Evolutionary conservation across 305 asterid species (phyloP).

Genomic region (Fraxinus xanthoxyloides): DNA sequence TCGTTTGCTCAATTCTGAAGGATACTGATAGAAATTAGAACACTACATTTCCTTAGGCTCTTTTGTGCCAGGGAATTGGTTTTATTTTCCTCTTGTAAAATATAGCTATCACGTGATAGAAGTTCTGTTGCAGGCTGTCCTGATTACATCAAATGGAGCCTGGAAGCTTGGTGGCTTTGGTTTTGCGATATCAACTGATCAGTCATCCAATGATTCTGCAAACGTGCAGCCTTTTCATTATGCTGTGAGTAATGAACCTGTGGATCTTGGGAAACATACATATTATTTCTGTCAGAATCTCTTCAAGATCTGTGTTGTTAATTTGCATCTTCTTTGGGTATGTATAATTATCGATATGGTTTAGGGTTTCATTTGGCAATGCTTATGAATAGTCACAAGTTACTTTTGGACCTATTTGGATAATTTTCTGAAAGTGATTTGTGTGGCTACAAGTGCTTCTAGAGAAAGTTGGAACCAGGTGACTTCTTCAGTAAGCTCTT

Average conservation of each 20-base stretch:
- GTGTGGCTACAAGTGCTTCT: background rate
- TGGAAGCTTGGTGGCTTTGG: constrained; percentile 99
- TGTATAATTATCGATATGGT: background rate
- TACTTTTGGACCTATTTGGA: background rate
- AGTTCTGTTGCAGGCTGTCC: constrained; percentile 57
- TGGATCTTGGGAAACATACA: constrained; percentile 17
- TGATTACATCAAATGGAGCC: constrained; percentile 95
- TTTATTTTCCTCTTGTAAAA: constrained; percentile 9
- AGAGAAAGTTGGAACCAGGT: background rate
- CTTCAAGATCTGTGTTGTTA: background rate
- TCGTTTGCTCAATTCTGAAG: constrained; percentile 3
- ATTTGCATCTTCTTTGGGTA: background rate
- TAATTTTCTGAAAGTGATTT: background rate
- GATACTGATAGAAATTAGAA: constrained; percentile 7
- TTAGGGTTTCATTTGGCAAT: background rate
- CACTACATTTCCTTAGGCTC: background rate
- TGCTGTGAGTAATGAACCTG: constrained; percentile 69
- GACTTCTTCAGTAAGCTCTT: background rate
- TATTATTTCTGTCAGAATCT: constrained; percentile 1
- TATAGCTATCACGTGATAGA: constrained; percentile 18
- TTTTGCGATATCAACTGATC: constrained; percentile 72
- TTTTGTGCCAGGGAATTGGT: background rate
- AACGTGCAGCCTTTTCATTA: constrained; percentile 76
- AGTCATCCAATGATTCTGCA: constrained; percentile 60
- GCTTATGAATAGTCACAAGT: background rate